Evolutionary conservation across 1,284 basidiomycete species (phyloP).

Genomic region (Pascua sp.): DNA sequence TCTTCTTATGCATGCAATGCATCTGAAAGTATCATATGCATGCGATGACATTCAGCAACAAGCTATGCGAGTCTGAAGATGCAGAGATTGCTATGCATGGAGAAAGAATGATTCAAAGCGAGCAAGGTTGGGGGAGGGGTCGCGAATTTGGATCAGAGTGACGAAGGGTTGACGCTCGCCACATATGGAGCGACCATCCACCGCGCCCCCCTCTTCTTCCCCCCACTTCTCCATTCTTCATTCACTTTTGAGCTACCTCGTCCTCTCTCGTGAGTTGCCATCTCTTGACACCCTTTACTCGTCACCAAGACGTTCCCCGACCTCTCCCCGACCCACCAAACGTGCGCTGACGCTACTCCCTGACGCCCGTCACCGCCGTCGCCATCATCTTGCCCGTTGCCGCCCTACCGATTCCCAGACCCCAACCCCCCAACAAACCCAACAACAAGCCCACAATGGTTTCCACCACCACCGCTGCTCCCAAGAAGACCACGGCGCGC

Average conservation of each 20-base stretch:
- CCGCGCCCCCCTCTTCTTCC: slow-evolving; percentile 7
- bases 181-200: slow-evolving; percentile 2
- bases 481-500: slow-evolving; percentile 42
- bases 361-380: slow-evolving; percentile 3
- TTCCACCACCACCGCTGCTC: slow-evolving; percentile 28
- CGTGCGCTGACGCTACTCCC: slow-evolving; percentile 8
- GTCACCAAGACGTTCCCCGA: not conserved
- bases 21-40: not conserved
- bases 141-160: too few species aligned
- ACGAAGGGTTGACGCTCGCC: not conserved
- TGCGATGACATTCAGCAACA: not conserved
- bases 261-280: not conserved
- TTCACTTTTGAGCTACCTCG: not conserved
- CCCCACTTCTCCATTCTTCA: slow-evolving; percentile 3
- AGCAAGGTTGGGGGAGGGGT: too few species aligned
- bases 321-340: not conserved
- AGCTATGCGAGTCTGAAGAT: too few species aligned
- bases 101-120: too few species aligned
- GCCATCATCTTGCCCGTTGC: not conserved
- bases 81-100: not conserved
- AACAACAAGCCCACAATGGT: slow-evolving; percentile 33
- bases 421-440: slow-evolving; percentile 1
- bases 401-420: not conserved
- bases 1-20: not conserved
- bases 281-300: not conserved